Evolutionary conservation across 1,284 basidiomycete genomes (phyloP).

Genomic region (Ustilago curta): DNA sequence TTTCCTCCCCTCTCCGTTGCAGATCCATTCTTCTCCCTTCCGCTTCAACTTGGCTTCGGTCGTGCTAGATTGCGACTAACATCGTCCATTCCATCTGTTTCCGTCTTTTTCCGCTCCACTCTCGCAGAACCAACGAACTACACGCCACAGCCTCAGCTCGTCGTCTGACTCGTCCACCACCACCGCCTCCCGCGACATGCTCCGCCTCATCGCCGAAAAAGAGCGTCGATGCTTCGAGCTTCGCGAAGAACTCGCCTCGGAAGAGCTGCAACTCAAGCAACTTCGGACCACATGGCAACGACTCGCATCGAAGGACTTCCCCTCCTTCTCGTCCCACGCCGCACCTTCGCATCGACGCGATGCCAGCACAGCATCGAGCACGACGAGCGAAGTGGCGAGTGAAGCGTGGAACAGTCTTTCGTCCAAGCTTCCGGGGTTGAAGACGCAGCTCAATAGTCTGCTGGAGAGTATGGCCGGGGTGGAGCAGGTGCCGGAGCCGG

Average conservation of each 20-base stretch:
- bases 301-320: constrained; percentile 20
- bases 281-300: constrained; percentile 39
- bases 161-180: background rate
- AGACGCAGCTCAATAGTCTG: constrained; percentile 34
- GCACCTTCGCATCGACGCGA: constrained; percentile 16
- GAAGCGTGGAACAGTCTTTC: constrained; percentile 45
- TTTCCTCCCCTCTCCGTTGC: background rate
- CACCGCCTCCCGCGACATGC: constrained; percentile 42
- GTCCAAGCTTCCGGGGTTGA: constrained; percentile 30
- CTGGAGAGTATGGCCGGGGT: constrained; percentile 34
- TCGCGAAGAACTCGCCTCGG: constrained; percentile 54
- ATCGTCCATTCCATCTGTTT: background rate
- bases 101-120: background rate
- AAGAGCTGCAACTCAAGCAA: constrained; percentile 21
- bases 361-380: constrained; percentile 10
- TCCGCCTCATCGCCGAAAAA: constrained; percentile 68
- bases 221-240: constrained; percentile 68
- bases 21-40: background rate
- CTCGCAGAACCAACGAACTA: background rate
- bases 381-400: constrained; percentile 15
- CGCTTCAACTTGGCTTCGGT: background rate
- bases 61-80: constrained; percentile 6
- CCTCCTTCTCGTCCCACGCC: constrained; percentile 12
- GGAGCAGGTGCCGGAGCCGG: constrained; percentile 14
- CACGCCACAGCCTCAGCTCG: constrained; percentile 12